Percentiles rank a stretch among this genome's conserved stretches.
Evolutionary conservation across 2,329 filamentous ascomycete genomes (phyloP).

Genomic region (Aspergillus sojae): DNA sequence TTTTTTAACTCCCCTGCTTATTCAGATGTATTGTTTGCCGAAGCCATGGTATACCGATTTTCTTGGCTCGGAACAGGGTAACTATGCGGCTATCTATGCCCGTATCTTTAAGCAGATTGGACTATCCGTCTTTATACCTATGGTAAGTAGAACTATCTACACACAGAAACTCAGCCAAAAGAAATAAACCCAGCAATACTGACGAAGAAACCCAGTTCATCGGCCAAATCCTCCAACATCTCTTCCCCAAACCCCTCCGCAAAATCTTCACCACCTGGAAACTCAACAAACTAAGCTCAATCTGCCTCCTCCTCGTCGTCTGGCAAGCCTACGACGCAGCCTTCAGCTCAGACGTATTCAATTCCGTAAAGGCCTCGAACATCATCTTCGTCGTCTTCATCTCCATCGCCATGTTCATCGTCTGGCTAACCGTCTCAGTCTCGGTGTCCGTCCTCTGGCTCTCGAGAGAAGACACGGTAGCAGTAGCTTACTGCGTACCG

Average conservation of each 20-base stretch:
- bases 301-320: background rate
- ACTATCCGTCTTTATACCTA: background rate
- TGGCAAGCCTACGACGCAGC: background rate
- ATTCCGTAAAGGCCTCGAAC: background rate
- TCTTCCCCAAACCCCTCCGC: background rate
- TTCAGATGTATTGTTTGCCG: background rate
- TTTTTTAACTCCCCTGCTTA: background rate
- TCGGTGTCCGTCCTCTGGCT: background rate
- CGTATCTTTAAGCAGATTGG: background rate
- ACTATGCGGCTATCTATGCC: background rate
- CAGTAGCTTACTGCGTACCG: background rate
- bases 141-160: background rate
- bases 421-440: background rate
- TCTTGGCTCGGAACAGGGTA: background rate
- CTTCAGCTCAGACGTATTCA: background rate
- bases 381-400: conserved; percentile 2
- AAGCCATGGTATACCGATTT: background rate
- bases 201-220: background rate
- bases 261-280: background rate
- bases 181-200: too few species aligned
- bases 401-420: background rate
- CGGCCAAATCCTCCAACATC: background rate
- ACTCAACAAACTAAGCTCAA: background rate
- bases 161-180: too few species aligned
- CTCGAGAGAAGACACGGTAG: background rate